These are phyloP conservation scores for Saccharomycopsis synnaedendra DNA, from an alignment of 805 yeast genomes.

Conservation along the genomic window DNA sequence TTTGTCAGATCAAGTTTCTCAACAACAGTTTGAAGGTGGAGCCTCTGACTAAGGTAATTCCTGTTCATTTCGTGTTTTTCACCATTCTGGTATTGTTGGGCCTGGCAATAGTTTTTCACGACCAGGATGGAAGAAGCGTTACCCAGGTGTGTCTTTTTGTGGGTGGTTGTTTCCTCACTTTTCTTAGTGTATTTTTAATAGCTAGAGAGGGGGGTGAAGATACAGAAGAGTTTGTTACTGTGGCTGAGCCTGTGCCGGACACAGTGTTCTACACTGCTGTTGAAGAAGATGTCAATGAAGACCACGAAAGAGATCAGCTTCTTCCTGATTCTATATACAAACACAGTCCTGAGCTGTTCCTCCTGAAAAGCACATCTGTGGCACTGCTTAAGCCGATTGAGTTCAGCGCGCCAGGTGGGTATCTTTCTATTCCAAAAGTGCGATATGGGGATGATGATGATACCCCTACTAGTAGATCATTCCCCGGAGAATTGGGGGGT, in stretches of 20 bases:
- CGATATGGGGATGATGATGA: slow-evolving; percentile 1
- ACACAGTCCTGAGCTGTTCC: not conserved
- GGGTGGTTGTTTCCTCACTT: slow-evolving; percentile 27
- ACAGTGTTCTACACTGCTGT: not conserved
- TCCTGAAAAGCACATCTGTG: slow-evolving; percentile 11
- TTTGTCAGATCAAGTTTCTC: slow-evolving; percentile 29
- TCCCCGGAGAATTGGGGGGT: not conserved
- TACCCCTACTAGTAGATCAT: slow-evolving; percentile 6
- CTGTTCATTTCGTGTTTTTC: slow-evolving; percentile 38
- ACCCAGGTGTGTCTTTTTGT: slow-evolving; percentile 20
- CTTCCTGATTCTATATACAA: too few relatives aligned
- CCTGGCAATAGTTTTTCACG: slow-evolving; percentile 31
- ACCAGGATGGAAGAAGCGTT: slow-evolving; percentile 24
- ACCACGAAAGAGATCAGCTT: not conserved
- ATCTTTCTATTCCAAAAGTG: not conserved
- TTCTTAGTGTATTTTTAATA: slow-evolving; percentile 32
- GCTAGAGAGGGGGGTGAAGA: slow-evolving; percentile 13
- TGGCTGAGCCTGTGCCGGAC: not conserved
- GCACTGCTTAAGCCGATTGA: not conserved
- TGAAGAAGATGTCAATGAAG: not conserved
- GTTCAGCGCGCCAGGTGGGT: not conserved
- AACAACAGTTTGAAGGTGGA: slow-evolving; percentile 29
- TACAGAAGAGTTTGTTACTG: not conserved
- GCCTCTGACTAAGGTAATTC: slow-evolving; percentile 36
- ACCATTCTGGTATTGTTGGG: slow-evolving; percentile 32